phyloP scores from a whole-genome alignment of 345 rosid species.

The Durio zibethinus region DNA sequence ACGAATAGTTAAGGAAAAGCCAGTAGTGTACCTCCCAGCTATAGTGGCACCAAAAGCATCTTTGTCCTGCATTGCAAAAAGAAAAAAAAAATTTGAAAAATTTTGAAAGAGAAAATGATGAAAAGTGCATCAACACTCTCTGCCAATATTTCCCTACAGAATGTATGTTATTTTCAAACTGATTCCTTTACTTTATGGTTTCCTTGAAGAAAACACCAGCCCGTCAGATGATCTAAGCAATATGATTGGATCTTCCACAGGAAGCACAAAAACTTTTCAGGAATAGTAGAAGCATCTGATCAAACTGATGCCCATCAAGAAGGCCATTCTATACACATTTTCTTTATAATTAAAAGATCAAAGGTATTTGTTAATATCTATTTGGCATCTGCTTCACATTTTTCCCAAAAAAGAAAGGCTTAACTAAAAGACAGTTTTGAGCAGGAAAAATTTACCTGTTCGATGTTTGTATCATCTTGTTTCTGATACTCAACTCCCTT shows the following conservation, averaged over 20 bases:
- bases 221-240: constrained; percentile 15
- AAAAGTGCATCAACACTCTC: not conserved
- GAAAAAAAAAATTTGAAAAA: not conserved
- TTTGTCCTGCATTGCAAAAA: constrained; percentile 27
- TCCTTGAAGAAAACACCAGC: constrained; percentile 11
- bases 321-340: not conserved
- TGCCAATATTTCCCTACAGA: not conserved
- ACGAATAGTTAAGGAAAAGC: constrained; percentile 1
- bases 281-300: constrained; percentile 4
- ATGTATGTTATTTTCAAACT: constrained; percentile 2
- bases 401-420: not conserved
- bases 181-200: constrained; percentile 5
- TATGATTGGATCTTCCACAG: constrained; percentile 12
- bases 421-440: not conserved
- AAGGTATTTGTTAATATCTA: not conserved
- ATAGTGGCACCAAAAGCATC: constrained; percentile 27
- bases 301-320: constrained; percentile 2
- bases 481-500: constrained; percentile 30
- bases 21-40: constrained; percentile 35
- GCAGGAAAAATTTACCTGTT: constrained; percentile 28
- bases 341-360: not conserved
- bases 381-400: constrained; percentile 3
- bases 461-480: constrained; percentile 16
- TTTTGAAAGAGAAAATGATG: not conserved
- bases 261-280: constrained; percentile 1